Evolutionary conservation across 2,329 filamentous ascomycete genomes (phyloP).

Genomic region (Trichoderma polysporum): DNA sequence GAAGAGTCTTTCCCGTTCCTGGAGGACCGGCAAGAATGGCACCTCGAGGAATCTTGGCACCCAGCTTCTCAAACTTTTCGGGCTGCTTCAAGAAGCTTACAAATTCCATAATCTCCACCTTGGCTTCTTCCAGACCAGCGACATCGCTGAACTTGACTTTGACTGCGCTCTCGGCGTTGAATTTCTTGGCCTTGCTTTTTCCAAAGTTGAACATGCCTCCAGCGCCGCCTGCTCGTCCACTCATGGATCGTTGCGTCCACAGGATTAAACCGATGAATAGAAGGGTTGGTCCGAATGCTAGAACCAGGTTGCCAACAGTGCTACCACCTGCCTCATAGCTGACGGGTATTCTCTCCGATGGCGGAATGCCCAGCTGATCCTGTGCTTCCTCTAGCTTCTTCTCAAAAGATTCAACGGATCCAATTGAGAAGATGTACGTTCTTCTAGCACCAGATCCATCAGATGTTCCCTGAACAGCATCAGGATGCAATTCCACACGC

Average conservation of each 20-base stretch:
- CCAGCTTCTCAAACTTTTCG: slow-evolving; percentile 86
- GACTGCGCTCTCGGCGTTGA: slow-evolving; percentile 94
- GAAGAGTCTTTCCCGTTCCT: slow-evolving; percentile 95
- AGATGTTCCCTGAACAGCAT: slow-evolving; percentile 55
- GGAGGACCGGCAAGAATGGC: slow-evolving; percentile 97
- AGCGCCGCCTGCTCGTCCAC: slow-evolving; percentile 54
- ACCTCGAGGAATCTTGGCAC: slow-evolving; percentile 95
- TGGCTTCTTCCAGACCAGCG: slow-evolving; percentile 96
- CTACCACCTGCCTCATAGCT: slow-evolving; percentile 79
- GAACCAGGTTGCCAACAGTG: slow-evolving; percentile 69
- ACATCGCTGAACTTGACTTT: slow-evolving; percentile 98
- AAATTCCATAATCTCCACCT: slow-evolving; percentile 98
- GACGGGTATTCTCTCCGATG: slow-evolving; percentile 86
- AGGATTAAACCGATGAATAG: slow-evolving; percentile 80
- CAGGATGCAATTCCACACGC: slow-evolving; percentile 75
- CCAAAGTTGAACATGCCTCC: slow-evolving; percentile 93
- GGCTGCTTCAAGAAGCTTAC: slow-evolving; percentile 96
- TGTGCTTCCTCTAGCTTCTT: slow-evolving; percentile 84
- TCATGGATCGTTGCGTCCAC: slow-evolving; percentile 75
- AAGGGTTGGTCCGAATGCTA: slow-evolving; percentile 80
- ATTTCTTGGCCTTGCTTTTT: slow-evolving; percentile 92
- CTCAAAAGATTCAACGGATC: slow-evolving; percentile 92
- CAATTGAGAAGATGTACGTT: slow-evolving; percentile 88
- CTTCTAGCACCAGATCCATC: slow-evolving; percentile 32
- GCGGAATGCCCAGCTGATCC: slow-evolving; percentile 79